A percentile compares a stretch with the other conserved stretches of the same genome.
Conservation (phyloP, 2,329 filamentous ascomycete genomes). For the Penicillium occitanis region DNA sequence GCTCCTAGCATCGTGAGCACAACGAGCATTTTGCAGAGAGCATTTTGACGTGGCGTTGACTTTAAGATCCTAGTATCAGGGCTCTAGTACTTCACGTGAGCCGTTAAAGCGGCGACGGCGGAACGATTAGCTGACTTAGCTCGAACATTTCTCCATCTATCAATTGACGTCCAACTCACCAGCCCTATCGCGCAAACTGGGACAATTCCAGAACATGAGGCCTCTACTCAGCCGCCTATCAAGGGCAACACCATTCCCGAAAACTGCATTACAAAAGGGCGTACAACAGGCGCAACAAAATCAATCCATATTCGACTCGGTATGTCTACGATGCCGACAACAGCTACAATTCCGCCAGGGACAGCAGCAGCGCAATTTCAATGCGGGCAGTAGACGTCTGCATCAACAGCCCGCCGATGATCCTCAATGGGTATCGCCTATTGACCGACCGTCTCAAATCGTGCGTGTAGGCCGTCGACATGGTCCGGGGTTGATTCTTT, state of each 20-base stretch:
- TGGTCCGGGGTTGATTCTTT: slow-evolving; percentile 75
- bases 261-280: not conserved
- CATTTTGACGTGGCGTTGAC: too few species aligned
- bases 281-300: slow-evolving; percentile 19
- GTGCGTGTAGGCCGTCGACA: slow-evolving; percentile 74
- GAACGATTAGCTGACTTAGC: not conserved
- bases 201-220: slow-evolving; percentile 1
- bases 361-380: slow-evolving; percentile 40
- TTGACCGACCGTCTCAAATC: slow-evolving; percentile 80
- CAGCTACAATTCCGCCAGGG: slow-evolving; percentile 38
- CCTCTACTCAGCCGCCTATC: slow-evolving; percentile 26
- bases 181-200: not conserved
- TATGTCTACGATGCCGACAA: slow-evolving; percentile 39
- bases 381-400: slow-evolving; percentile 25
- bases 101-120: not conserved
- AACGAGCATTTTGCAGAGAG: too few species aligned
- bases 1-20: too few species aligned
- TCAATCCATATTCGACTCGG: slow-evolving; percentile 31
- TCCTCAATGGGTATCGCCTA: slow-evolving; percentile 76
- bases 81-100: not conserved
- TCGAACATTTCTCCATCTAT: not conserved
- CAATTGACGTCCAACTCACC: not conserved
- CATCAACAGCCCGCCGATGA: slow-evolving; percentile 64
- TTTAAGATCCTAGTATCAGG: too few species aligned
- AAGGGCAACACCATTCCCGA: slow-evolving; percentile 28